These are phyloP conservation scores for Aspergillus cejpii DNA, from an alignment of 2,329 filamentous ascomycete species.

Conservation along the genomic window DNA sequence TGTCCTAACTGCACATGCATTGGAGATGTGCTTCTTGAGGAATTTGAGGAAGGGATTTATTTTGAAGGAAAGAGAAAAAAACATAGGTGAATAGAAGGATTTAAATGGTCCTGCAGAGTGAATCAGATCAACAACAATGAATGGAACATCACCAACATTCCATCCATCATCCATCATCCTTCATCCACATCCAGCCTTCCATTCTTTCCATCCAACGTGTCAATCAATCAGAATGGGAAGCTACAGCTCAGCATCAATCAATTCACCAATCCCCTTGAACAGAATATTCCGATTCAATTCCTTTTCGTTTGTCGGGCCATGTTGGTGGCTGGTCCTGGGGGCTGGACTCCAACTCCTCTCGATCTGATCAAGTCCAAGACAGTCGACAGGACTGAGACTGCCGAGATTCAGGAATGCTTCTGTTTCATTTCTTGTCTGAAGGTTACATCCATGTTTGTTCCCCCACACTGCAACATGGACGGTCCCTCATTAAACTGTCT, in stretches of 20 bases:
- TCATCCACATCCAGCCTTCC: not conserved
- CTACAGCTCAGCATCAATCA: not conserved
- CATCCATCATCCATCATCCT: not conserved
- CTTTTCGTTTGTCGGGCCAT: not conserved
- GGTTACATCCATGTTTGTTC: conserved; percentile 8
- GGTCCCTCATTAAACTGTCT: not conserved
- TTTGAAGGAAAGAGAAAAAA: not conserved
- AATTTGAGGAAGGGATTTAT: not conserved
- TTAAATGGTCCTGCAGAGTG: not conserved
- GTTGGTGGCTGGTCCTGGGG: not conserved
- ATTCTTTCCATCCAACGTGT: not conserved
- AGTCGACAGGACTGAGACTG: not conserved
- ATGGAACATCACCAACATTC: not conserved
- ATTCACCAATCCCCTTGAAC: not conserved
- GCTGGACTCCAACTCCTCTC: not conserved
- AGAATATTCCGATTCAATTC: not conserved
- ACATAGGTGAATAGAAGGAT: not conserved
- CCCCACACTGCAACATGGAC: conserved; percentile 1
- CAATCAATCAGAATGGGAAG: not conserved
- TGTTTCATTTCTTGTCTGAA: conserved; percentile 9
- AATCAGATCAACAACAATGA: not conserved
- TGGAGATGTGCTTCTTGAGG: not conserved
- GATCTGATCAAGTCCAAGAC: not conserved
- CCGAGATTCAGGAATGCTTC: conserved; percentile 8
- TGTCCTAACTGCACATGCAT: not conserved